phyloP scores from a whole-genome alignment of 495 filamentous ascomycete species.

The Xylaria cubensis region DNA sequence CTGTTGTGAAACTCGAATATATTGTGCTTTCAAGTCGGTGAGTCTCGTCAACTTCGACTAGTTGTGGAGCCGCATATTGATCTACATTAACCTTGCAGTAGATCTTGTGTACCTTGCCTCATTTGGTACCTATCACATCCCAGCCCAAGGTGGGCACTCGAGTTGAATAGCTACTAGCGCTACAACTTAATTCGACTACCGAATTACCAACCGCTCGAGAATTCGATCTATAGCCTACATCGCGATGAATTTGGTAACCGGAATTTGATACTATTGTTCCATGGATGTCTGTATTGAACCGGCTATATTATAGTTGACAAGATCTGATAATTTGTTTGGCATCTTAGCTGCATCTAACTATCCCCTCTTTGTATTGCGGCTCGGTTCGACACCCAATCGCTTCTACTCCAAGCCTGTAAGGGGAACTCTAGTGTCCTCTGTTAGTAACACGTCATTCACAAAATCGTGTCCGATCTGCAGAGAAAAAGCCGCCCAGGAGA shows the following conservation, averaged over 20 bases:
- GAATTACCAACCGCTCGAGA: not conserved
- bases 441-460: conserved; percentile 4
- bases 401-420: not conserved
- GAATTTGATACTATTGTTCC: conserved; percentile 2
- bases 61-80: not conserved
- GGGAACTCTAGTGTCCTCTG: not conserved
- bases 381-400: conserved; percentile 17
- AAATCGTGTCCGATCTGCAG: conserved; percentile 9
- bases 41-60: not conserved
- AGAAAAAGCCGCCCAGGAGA: not conserved
- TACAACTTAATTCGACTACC: not conserved
- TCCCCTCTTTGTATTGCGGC: conserved; percentile 10
- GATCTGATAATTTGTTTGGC: not conserved
- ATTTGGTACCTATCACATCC: not conserved
- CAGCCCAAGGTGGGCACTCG: not conserved
- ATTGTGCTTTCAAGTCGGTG: not conserved
- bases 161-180: not conserved
- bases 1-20: not conserved
- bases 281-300: not conserved
- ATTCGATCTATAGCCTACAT: not conserved
- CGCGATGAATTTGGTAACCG: not conserved
- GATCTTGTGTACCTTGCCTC: conserved; percentile 15
- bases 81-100: conserved; percentile 11
- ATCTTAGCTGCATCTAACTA: conserved; percentile 2
- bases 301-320: not conserved